Evolutionary conservation across 2,329 filamentous ascomycete genomes (phyloP), one percentile per base, ranked within the genome.

Genomic region (Fusarium sp.): DNA sequence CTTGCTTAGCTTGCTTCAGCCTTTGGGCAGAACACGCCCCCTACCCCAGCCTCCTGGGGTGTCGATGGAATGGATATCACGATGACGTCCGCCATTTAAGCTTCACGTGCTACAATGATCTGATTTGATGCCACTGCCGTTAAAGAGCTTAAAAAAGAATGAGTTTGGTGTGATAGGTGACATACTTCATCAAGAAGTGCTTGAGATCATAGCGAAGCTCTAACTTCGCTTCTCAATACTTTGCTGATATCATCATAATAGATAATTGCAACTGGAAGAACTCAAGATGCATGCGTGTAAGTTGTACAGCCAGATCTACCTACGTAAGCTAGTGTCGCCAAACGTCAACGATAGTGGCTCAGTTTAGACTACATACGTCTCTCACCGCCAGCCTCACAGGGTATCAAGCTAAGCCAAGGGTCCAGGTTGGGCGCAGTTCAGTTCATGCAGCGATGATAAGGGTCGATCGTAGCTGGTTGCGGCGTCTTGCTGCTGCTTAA

Each of bases 391-490:
- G 58, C 64, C 51, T 49, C 40, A 39, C 38, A 43, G 17, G 18
- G 40, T 6, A 26, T 40, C 17, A 48, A 33, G 46, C 46, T 13
- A 34, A 66, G 62, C 18, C 36, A 53, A 52, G 53, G 46, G 52
- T 59, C 63, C 44, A 28, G 18, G 42, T 22, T 50, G 44, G 43
- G 48, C 13, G 5, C 50, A 44, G 65, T 56, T 53, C 50, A 40
- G 65, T 52, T 53, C 34, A 69, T 58, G 57, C 49, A 51, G 42
- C 38, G 40, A 67, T 45, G 46, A 63, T 44, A 42, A 51, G 22
- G 34, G 62, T 39, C 45, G 66, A 67, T 69, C 62, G 28, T 31
- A 50, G 52, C 66, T 66, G 48, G 45, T 38, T 62, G 50, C 33
- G 43, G 61, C 22, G 24, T 36, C 45, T 40, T 31, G 36, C 26